A percentile compares a stretch with the other conserved stretches of the same genome.
Conservation (phyloP, 148 eudicot genomes). For the Persicaria maculosa region DNA sequence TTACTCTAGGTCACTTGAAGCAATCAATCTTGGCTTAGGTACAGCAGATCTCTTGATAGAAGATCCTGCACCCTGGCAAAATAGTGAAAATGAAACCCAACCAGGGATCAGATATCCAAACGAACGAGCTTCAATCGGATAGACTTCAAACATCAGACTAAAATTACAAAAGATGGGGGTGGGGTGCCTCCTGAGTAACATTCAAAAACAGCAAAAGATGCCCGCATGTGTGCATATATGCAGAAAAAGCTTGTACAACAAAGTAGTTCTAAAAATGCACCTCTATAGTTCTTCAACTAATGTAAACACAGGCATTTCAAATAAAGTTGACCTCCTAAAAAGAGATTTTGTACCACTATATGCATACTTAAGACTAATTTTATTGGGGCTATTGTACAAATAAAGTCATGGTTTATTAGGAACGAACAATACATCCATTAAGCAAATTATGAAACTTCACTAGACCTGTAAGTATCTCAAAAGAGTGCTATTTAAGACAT, state of each 20-base stretch:
- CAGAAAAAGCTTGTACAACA: background rate
- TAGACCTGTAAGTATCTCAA: too few species aligned
- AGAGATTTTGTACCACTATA: too few species aligned
- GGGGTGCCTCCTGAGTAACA: background rate
- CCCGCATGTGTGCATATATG: background rate
- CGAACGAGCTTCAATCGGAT: background rate
- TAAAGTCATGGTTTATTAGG: too few species aligned
- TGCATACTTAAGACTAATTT: too few species aligned
- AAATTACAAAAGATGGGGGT: background rate
- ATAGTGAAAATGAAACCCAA: background rate
- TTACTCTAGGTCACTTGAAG: slow-evolving; percentile 88
- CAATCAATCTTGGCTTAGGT: slow-evolving; percentile 75
- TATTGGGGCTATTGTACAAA: too few species aligned
- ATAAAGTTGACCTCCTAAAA: background rate
- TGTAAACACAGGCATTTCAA: background rate
- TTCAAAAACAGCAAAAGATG: background rate
- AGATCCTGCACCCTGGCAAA: slow-evolving; percentile 73
- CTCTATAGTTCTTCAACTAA: background rate
- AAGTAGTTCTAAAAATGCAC: background rate
- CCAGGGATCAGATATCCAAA: background rate
- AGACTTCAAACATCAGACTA: background rate
- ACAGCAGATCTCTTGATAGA: slow-evolving; percentile 41
- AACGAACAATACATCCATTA: too few species aligned
- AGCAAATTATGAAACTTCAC: too few species aligned
- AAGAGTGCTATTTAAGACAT: too few species aligned